Conservation (phyloP, 78 protist species). For the slime mould (Dictyostelium discoideum) region DNA sequence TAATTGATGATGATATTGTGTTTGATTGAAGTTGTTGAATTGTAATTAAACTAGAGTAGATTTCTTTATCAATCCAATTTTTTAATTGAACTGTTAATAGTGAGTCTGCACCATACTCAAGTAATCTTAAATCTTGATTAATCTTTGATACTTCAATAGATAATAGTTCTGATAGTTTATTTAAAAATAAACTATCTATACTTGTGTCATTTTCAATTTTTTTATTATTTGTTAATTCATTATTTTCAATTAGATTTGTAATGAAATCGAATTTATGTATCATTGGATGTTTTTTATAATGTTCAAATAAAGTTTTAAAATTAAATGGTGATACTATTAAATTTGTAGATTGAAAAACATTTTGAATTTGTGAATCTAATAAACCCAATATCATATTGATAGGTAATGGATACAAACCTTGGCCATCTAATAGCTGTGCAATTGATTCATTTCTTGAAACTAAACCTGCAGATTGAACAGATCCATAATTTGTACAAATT, state of each 20-base stretch:
- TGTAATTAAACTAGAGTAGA: neutral
- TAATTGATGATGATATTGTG: neutral
- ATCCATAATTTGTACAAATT: constrained; percentile 67
- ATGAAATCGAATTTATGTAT: neutral
- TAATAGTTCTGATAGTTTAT: constrained; percentile 26
- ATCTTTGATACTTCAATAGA: neutral
- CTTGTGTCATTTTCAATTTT: too few relatives aligned
- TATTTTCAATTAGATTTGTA: neutral
- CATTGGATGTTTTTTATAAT: neutral
- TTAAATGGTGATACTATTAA: neutral
- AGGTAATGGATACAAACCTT: constrained; percentile 15
- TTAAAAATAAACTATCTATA: neutral
- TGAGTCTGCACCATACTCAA: constrained; percentile 14
- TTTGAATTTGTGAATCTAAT: constrained; percentile 2
- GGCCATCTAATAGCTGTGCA: neutral
- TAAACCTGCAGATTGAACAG: constrained; percentile 37
- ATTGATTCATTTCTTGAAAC: constrained; percentile 46
- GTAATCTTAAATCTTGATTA: neutral
- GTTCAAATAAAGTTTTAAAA: neutral
- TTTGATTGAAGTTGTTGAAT: neutral
- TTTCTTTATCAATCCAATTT: constrained; percentile 4
- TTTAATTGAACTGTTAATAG: neutral
- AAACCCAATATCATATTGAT: constrained; percentile 11
- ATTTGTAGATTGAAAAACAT: neutral
- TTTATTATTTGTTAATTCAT: neutral